Evolutionary conservation across 1,284 basidiomycete genomes (phyloP), one percentile per base, ranked within the genome.

Genomic region (Trichosporon faecale): DNA sequence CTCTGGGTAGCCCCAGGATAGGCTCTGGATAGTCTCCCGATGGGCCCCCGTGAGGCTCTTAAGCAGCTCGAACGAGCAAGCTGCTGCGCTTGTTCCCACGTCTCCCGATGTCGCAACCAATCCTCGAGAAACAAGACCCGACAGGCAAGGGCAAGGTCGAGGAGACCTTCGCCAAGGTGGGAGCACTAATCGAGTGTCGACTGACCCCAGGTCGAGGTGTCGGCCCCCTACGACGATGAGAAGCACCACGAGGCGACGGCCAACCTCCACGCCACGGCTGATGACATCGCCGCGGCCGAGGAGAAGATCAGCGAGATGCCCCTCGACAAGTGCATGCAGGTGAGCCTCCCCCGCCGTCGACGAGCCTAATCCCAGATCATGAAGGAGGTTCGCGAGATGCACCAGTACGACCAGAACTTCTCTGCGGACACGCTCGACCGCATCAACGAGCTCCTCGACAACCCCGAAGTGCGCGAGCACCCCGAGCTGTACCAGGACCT

Each of bases 381-480:
- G 67, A 18, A 16, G 11, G 71, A 76, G 66, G 67, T 76, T 8
- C 37, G 44, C 35, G 60, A 72, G 60, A 70, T 77, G 46, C 79
- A 80, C 68, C 29, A 70, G 61, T 61, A 78, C 69, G 79, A 80
- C 66, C 79, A 77, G 49, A 79, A 79, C 72, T 78, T 79, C 69
- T 71, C 73, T 12, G 25, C 35, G 1, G 21, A 52, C 5, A 68
- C 72, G 1, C 61, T 80, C 25, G 66, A 72, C 16, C 25, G 65
- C 23, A 76, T 79, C n/a, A 65, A 75, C n/a, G 37, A 69, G 4
- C 74, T 77, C 67, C 67, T 78, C 31, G 55, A 73, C 55, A 66
- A 78, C 70, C 74, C 72, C n/a, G 74, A 76, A 6, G 72, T 78
- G 27, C 5, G 68, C 23, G 69, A 65, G 6, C 65, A 76, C 44